Evolutionary conservation across 2,329 filamentous ascomycete genomes (phyloP).

Genomic region (Purpureocillium takamizusanense): DNA sequence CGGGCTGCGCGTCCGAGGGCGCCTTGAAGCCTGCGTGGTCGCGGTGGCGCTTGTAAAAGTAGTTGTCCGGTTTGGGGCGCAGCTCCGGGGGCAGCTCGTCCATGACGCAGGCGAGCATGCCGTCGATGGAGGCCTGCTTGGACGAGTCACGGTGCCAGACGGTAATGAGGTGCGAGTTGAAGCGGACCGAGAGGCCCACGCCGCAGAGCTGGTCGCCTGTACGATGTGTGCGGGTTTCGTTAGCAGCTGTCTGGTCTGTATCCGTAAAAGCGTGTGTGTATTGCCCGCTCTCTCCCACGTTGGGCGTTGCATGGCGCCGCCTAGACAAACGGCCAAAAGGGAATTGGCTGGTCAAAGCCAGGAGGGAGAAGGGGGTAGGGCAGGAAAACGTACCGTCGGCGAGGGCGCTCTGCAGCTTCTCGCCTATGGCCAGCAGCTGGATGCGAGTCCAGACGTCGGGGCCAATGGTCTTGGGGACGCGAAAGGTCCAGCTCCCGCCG

Average conservation of each 20-base stretch:
- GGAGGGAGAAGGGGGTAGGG: background rate
- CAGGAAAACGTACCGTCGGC: slow-evolving; percentile 48
- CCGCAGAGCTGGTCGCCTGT: slow-evolving; percentile 81
- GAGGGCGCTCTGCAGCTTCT: slow-evolving; percentile 66
- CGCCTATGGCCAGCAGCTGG: slow-evolving; percentile 73
- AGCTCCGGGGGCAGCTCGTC: slow-evolving; percentile 65
- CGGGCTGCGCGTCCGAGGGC: slow-evolving; percentile 46
- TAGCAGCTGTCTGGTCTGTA: too few species aligned
- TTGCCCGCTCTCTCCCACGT: too few species aligned
- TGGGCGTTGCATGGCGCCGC: too few species aligned
- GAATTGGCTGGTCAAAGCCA: background rate
- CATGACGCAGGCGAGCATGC: slow-evolving; percentile 63
- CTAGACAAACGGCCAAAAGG: too few species aligned
- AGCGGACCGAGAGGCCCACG: slow-evolving; percentile 77
- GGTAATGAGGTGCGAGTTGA: slow-evolving; percentile 80
- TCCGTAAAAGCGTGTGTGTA: too few species aligned
- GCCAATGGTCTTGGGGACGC: slow-evolving; percentile 67
- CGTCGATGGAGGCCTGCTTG: slow-evolving; percentile 70
- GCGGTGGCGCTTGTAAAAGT: slow-evolving; percentile 82
- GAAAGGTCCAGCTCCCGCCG: slow-evolving; percentile 88
- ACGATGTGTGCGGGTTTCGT: too few species aligned
- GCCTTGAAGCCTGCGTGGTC: slow-evolving; percentile 77
- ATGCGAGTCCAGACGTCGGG: slow-evolving; percentile 75
- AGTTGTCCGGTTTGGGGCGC: slow-evolving; percentile 60
- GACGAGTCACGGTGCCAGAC: slow-evolving; percentile 88